These are phyloP conservation scores for Ophiocordyceps camponoti-floridani DNA, from an alignment of 2,329 filamentous ascomycete species.

Conservation along the genomic window DNA sequence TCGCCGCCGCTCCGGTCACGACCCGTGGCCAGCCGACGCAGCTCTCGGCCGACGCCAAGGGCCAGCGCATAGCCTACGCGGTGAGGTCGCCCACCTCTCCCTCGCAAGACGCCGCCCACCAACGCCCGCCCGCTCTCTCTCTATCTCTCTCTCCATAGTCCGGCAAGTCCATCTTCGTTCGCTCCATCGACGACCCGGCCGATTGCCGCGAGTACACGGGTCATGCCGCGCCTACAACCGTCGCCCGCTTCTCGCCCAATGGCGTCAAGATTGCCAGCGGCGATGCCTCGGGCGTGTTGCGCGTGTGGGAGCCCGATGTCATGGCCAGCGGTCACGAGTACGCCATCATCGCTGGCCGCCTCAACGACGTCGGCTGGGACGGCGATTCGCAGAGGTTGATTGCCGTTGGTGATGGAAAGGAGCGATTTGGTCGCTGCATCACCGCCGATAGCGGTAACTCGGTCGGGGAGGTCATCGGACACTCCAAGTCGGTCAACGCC, in stretches of 20 bases:
- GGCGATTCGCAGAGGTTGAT: slow-evolving; percentile 93
- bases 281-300: slow-evolving; percentile 67
- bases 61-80: slow-evolving; percentile 82
- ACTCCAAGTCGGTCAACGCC: slow-evolving; percentile 78
- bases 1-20: slow-evolving; percentile 72
- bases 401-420: slow-evolving; percentile 85
- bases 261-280: slow-evolving; percentile 92
- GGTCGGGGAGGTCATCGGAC: slow-evolving; percentile 84
- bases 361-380: slow-evolving; percentile 96
- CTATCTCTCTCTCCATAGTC: slow-evolving; percentile 33
- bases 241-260: slow-evolving; percentile 84
- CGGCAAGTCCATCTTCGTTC: slow-evolving; percentile 91
- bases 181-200: slow-evolving; percentile 80
- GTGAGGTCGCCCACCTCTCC: slow-evolving; percentile 28
- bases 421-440: slow-evolving; percentile 85
- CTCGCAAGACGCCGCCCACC: neutral
- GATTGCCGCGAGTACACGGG: slow-evolving; percentile 78
- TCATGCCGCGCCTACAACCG: slow-evolving; percentile 76
- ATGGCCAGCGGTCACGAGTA: slow-evolving; percentile 83
- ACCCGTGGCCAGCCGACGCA: slow-evolving; percentile 75
- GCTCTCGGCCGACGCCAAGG: slow-evolving; percentile 74
- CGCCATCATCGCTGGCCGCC: slow-evolving; percentile 79
- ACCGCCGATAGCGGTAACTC: slow-evolving; percentile 92
- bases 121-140: neutral
- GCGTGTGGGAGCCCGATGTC: slow-evolving; percentile 84